Evolutionary conservation across 441 rosid species (phyloP).

Genomic region (Euphorbia schlechtendalii): DNA sequence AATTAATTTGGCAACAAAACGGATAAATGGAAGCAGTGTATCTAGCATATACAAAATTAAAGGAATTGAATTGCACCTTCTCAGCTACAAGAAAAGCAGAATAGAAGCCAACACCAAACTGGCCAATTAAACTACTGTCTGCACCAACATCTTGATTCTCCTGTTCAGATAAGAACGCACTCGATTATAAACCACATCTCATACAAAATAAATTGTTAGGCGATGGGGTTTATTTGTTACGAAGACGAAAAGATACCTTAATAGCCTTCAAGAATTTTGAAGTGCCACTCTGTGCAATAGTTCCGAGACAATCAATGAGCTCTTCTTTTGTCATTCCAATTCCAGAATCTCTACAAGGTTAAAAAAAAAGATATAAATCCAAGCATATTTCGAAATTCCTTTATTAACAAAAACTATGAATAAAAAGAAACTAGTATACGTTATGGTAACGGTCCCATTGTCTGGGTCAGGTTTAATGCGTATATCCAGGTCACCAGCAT

Average conservation of each 20-base stretch:
- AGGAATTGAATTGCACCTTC: conserved; percentile 41
- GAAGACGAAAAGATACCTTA: conserved; percentile 39
- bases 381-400: not conserved
- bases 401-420: not conserved
- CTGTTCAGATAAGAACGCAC: conserved; percentile 28
- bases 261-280: conserved; percentile 84
- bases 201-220: not conserved
- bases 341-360: conserved; percentile 73
- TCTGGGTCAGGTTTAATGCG: conserved; percentile 85
- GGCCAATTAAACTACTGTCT: conserved; percentile 71
- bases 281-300: conserved; percentile 98
- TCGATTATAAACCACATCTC: not conserved
- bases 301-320: conserved; percentile 92
- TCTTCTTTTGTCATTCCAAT: conserved; percentile 97
- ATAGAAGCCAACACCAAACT: no score
- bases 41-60: not conserved
- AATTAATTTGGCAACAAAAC: not conserved
- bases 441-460: conserved; percentile 76
- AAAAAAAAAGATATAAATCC: not conserved
- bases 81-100: conserved; percentile 95
- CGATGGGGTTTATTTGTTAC: not conserved
- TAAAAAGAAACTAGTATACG: conserved; percentile 30
- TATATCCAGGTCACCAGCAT: conserved; percentile 84
- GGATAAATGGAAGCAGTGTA: conserved; percentile 4
- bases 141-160: conserved; percentile 88